Evolutionary conservation across 2,329 filamentous ascomycete genomes (phyloP), one percentile per base, ranked within the genome.

Genomic region (Boeremia lycopersici): DNA sequence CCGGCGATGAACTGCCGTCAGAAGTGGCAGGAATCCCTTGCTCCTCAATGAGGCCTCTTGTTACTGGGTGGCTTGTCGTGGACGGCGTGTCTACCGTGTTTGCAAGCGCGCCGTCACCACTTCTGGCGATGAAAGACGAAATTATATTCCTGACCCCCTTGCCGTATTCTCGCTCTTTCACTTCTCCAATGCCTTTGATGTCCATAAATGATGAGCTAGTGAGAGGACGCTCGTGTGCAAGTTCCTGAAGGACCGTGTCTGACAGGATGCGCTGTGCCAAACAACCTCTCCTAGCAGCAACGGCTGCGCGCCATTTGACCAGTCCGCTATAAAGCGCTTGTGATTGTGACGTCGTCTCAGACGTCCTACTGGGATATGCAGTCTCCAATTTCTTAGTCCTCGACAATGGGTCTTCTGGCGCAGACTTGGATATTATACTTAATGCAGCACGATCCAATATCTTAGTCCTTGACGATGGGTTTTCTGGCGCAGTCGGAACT

Each of bases 131-230:
- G 25, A 67, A 71, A 1, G 52, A 40, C 3, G 54, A 48, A 6
- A 73, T 66, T 10, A 69, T 53, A 12, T 67, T 56, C 3, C 75
- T 57, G 64, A 67, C 71, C 6, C 60, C 60, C 1, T 63, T 48
- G 1, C 72, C 73, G 25, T 70, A 74, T 4, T 11, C 6, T 23
- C 59, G 64, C 19, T 62, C 47, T 31, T 56, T 41, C 7, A 57
- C 46, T 4, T 43, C 17, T 15, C 70, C 68, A 10, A 75, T 59
- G 1, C 70, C 71, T 30, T 64, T 64, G 12, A 74, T 48, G 11
- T 52, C 26, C 6, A 67, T 50, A 17, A 76, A 35, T 2, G 59
- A 45, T 1, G 59, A 54, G 7, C 60, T 50, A 12, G 61, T 46
- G 1, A 43, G 29, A 6, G 72, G 73, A 5, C 64, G 63, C 15